Evolutionary conservation across 2,329 filamentous ascomycete species (phyloP).

Genomic region (Trichothecium sympodiale): DNA sequence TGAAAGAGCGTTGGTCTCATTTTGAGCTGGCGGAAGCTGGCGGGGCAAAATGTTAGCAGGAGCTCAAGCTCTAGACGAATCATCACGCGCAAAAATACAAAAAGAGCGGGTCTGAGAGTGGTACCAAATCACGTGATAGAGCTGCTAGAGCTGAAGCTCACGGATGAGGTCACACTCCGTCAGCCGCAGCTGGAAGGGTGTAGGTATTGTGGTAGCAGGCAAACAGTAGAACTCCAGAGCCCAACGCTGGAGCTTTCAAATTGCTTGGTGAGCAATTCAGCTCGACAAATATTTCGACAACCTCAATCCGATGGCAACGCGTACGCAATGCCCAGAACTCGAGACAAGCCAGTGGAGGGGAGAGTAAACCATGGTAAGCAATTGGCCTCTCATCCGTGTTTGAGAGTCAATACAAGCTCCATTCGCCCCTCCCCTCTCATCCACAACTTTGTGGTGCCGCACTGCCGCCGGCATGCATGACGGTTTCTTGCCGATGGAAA

Average conservation of each 20-base stretch:
- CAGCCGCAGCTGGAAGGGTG: no score
- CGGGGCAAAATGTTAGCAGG: constrained; percentile 29
- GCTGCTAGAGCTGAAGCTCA: not conserved
- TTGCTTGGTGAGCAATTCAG: not conserved
- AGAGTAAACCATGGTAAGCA: no score
- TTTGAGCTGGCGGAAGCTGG: constrained; percentile 28
- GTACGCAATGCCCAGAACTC: no score
- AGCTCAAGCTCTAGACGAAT: constrained; percentile 14
- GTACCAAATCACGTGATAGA: constrained; percentile 19
- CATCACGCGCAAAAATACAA: constrained; percentile 6
- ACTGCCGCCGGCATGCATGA: no score
- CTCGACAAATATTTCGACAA: no score
- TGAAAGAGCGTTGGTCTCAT: constrained; percentile 33
- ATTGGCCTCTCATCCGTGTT: no score
- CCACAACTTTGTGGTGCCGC: no score
- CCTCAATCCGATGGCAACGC: no score
- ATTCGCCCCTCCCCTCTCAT: no score
- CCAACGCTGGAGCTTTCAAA: not conserved
- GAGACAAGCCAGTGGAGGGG: no score
- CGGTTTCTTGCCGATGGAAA: no score
- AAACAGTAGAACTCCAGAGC: constrained; percentile 1
- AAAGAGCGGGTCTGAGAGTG: constrained; percentile 9
- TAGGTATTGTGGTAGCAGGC: not conserved
- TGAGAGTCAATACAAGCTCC: no score
- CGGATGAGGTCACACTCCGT: constrained; percentile 3